Evolutionary conservation across 345 rosid genomes (phyloP), one percentile per base, ranked within the genome.

Genomic region (Raphanus raphanistrum): DNA sequence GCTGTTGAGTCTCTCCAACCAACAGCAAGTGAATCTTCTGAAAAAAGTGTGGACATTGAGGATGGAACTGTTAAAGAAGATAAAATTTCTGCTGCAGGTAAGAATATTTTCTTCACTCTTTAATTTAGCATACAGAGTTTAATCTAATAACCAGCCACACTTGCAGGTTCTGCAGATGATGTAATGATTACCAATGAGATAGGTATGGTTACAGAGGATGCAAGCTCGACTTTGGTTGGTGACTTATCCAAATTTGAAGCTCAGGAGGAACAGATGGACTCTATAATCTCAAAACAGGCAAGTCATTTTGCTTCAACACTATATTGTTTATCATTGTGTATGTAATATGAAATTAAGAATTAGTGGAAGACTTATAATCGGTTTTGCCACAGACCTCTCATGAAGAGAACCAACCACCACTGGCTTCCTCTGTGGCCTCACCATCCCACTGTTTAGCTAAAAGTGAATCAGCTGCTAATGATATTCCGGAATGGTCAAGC

Each of bases 401-500:
- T 45, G 83, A 65, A 75, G 83, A 80, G 68, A 80, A 55, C 27
- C 72, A 70, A 63, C 67, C 68, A 63, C 62, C 79, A 63, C 16
- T 52, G 41, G 8, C 79, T 55, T 69, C 82, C 79, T 74, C 75
- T 62, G 79, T 31, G 27, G 71, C 38, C 68, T 86, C 94, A 80
- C 83, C 86, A 16, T 67, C 93, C 27, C 59, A 77, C 61, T 85
- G 86, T 76, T 70, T 82, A 16, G 74, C 66, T 73, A 84, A 79
- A 75, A 84, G 76, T 76, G 82, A 71, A 15, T 88, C 84, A 63
- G 69, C 75, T 80, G 70, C 66, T 71, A 43, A 54, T 38, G 92
- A 92, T 26, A 48, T 81, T 33, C 84, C 73, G 21, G 97, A 88
- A 59, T 89, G 90, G 62, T 87, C 90, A 70, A 94, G 97, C 85